phyloP scores from a whole-genome alignment of 352 stramenopile species.

The Hyphochytrium catenoides region DNA sequence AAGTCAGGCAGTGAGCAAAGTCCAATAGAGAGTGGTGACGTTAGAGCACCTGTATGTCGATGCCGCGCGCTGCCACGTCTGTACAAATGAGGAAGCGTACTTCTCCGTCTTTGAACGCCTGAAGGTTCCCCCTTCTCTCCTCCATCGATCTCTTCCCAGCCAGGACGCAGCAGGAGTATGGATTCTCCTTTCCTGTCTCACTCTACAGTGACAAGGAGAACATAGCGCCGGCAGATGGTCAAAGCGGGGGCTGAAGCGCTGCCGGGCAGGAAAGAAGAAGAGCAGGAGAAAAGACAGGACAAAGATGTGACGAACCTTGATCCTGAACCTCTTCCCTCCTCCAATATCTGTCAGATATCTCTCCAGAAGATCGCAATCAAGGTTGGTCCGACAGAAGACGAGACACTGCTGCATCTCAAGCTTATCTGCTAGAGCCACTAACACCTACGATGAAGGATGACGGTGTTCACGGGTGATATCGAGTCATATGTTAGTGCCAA shows the following conservation, averaged over 20 bases:
- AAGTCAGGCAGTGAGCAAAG: not conserved
- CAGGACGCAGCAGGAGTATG: constrained; percentile 20
- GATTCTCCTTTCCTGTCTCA: constrained; percentile 12
- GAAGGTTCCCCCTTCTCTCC: constrained; percentile 9
- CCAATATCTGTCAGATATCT: constrained; percentile 14
- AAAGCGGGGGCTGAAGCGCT: not conserved
- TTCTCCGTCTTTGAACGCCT: constrained; percentile 76
- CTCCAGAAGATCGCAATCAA: constrained; percentile 27
- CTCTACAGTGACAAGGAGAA: not conserved
- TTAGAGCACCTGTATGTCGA: constrained; percentile 31
- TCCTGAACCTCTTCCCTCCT: constrained; percentile 3
- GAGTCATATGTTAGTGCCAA: not conserved
- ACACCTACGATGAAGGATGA: constrained; percentile 12
- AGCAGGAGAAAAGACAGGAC: no score
- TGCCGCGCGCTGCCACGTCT: constrained; percentile 61
- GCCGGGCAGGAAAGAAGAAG: no score
- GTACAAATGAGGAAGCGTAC: constrained; percentile 78
- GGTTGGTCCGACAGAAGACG: constrained; percentile 34
- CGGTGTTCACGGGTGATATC: not conserved
- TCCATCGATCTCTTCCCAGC: constrained; percentile 15
- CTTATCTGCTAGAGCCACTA: constrained; percentile 9
- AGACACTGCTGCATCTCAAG: constrained; percentile 21
- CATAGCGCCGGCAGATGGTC: not conserved
- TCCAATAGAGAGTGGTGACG: not conserved
- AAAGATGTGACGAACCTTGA: no score